Conservation (phyloP, 2,329 filamentous ascomycete genomes). For the Kalaharituber pfeilii region DNA sequence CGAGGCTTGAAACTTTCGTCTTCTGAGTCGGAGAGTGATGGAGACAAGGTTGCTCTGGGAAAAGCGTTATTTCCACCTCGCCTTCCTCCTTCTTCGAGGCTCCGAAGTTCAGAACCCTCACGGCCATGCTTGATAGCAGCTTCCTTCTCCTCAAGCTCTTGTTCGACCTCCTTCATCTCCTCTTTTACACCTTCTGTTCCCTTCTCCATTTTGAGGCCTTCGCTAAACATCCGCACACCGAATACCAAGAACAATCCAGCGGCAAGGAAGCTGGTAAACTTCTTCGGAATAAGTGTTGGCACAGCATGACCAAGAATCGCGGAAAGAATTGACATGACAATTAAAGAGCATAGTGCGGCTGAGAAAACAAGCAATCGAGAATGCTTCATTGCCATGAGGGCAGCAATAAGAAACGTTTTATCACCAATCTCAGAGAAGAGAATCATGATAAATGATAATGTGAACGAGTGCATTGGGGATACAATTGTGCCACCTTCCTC, state of each 20-base stretch:
- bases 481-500: slow-evolving; percentile 6
- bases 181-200: slow-evolving; percentile 53
- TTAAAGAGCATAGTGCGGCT: slow-evolving; percentile 76
- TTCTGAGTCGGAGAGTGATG: slow-evolving; percentile 19
- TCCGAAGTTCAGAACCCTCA: slow-evolving; percentile 10
- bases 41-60: slow-evolving; percentile 18
- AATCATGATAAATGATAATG: slow-evolving; percentile 93
- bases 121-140: slow-evolving; percentile 8
- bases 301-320: slow-evolving; percentile 85
- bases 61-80: slow-evolving; percentile 13
- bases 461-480: slow-evolving; percentile 50
- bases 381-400: slow-evolving; percentile 98
- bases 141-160: slow-evolving; percentile 22
- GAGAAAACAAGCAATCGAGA: slow-evolving; percentile 84
- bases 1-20: slow-evolving; percentile 20
- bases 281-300: slow-evolving; percentile 73
- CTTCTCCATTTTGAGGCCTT: slow-evolving; percentile 83
- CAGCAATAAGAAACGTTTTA: slow-evolving; percentile 95
- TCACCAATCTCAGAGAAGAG: slow-evolving; percentile 91
- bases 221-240: slow-evolving; percentile 63
- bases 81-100: slow-evolving; percentile 13
- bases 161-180: slow-evolving; percentile 94
- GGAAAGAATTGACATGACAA: slow-evolving; percentile 89
- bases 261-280: slow-evolving; percentile 76
- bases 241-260: slow-evolving; percentile 77